Base-by-base conservation (phyloP, 139 green algal genomes). In the Chlamydomonas urium region DNA sequence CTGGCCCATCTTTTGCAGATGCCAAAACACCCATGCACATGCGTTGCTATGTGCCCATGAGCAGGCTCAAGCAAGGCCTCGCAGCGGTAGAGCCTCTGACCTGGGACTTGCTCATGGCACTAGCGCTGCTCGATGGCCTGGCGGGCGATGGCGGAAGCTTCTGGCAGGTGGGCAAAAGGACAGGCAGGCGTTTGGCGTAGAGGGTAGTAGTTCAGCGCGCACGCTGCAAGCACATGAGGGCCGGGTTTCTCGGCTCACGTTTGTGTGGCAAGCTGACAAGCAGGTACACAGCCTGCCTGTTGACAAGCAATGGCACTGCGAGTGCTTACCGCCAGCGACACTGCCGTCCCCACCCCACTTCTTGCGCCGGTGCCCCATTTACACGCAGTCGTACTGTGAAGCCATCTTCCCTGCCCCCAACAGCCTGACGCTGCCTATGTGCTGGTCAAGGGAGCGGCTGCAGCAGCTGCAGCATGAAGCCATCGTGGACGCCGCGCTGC, bases 41-140 rank as follows among this genome's bases (percentile, higher is more conserved):
- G 47, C 21, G 10, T 38, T 59, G 3, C 1, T 23, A 3, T 62
- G 6, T 57, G 24, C 26, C 6, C 65, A 26, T 29, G 26, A 50
- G 31, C 62, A 83, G 78, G 45, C 56, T 83, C 36, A 47, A 66
- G 4, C 68, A 75, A 28, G 69, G 59, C 26, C 37, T 71, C 10
- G 31, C 65, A 14, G 3, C 29, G 10, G 65, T 76, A 2, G 75
- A 86, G 26, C 45, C 78, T 0, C 63, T 89, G 29, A 74, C 79
- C 2, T 91, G 87, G 87, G 86, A 92, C 69, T 28, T 92, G 3
- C 66, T 91, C n/a, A 61, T 85, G 47, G 79, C 82, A 0, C 65
- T 92, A 24, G 87, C 86, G 0, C 74, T 92, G 0, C 65, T 92
- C 17, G 87, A 92, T 62, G 70, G 34, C 0, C 75, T 86, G 10